These are phyloP conservation scores for Beauveria sp. DNA, from an alignment of 2,329 filamentous ascomycete species.

Conservation along the genomic window DNA sequence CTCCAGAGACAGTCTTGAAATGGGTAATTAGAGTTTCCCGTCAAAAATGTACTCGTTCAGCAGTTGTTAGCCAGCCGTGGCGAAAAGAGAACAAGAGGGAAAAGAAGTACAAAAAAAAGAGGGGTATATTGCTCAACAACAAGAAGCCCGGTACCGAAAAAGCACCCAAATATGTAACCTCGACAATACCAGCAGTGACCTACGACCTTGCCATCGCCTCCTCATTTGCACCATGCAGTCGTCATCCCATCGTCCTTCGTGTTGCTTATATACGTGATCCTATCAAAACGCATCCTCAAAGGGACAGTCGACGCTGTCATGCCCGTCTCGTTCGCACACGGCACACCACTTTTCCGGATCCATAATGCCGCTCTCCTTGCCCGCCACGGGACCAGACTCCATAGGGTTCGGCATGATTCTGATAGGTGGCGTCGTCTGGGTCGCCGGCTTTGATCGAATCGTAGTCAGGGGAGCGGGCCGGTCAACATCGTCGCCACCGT, in stretches of 20 bases:
- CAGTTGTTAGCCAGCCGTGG: too few species aligned
- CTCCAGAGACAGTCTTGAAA: too few species aligned
- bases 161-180: neutral
- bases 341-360: constrained; percentile 94
- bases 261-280: neutral
- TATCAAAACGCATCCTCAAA: constrained; percentile 71
- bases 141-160: neutral
- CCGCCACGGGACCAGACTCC: constrained; percentile 62
- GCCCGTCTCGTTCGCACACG: constrained; percentile 89
- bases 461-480: constrained; percentile 51
- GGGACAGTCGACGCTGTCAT: constrained; percentile 91
- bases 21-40: too few species aligned
- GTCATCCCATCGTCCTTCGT: neutral
- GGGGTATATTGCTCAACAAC: constrained; percentile 10
- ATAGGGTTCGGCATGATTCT: constrained; percentile 52
- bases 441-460: constrained; percentile 36
- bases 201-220: neutral
- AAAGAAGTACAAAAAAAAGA: neutral
- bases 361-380: constrained; percentile 69
- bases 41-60: too few species aligned
- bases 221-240: neutral
- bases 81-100: neutral
- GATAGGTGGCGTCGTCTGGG: constrained; percentile 30
- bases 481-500: constrained; percentile 31
- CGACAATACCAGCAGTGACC: neutral